Evolutionary conservation across 2,329 filamentous ascomycete species (phyloP), one percentile per base, ranked within the genome.

Genomic region (Xenosphaeropsis pyriputrescens): DNA sequence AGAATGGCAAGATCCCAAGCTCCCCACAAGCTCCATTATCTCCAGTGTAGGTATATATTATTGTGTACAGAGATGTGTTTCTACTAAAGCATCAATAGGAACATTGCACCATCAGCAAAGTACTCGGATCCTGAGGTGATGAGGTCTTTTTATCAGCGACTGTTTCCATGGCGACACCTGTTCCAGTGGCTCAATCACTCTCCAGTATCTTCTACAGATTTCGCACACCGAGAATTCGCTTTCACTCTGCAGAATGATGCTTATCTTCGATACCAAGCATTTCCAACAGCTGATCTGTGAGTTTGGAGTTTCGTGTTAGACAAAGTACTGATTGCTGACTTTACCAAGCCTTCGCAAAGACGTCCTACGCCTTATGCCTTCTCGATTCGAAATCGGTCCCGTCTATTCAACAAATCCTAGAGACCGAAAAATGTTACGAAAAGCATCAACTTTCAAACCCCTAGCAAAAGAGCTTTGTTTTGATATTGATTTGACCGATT

Each of bases 121-220:
- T 66, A 71, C 32, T 82, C 76, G 30, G 85, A 94, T 48, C 77
- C 84, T 2, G 84, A 88, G 52, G 72, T 93, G 9, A 86, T 96
- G 76, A 76, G 83, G 50, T 84, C 81, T 45, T 98, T 95, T 63
- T 98, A 98, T 57, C 84, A 93, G 54, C 84, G 91, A 35, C 68
- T 98, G 29, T 96, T 96, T 51, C 91, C 91, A 4, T 98, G 93
- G 68, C 77, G 88, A 42, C 81, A 85, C 43, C 75, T 96, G 15
- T 98, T 95, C 61, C 88, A 95, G 58, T 98, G 91, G 91, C 74
- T 98, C 35, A 98, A 96, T 55, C 91, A 96, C 60, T 85, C 84
- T 38, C 80, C 85, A 6, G 77, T 77, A 6, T 88, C 91, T 0
- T 80, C 81, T 4, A 79, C 78, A 46, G 88, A 96, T 59, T 96